These are phyloP conservation scores for Geotrichum ghanense DNA, from an alignment of 805 yeast genomes.

Conservation along the genomic window DNA sequence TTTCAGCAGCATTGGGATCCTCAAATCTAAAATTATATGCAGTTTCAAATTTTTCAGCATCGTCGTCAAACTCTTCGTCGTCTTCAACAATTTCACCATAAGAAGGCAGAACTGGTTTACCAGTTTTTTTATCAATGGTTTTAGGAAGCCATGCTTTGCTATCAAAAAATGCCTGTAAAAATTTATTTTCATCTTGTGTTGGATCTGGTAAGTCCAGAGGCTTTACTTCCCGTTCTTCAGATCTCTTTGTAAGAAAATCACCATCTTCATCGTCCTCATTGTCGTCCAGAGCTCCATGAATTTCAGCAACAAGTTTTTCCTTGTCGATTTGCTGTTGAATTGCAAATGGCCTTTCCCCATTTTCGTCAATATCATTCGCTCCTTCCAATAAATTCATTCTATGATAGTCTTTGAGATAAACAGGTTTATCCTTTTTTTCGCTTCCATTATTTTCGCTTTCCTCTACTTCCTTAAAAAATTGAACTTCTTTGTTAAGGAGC, in stretches of 20 bases:
- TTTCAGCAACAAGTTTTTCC: slow-evolving; percentile 60
- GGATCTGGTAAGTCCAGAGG: slow-evolving; percentile 53
- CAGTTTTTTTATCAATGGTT: slow-evolving; percentile 44
- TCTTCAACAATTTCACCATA: slow-evolving; percentile 34
- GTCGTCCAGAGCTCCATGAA: slow-evolving; percentile 43
- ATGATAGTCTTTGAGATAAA: slow-evolving; percentile 87
- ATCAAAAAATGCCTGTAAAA: slow-evolving; percentile 60
- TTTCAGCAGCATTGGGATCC: slow-evolving; percentile 82
- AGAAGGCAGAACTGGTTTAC: slow-evolving; percentile 28
- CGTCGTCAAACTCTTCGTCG: slow-evolving; percentile 83
- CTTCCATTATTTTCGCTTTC: slow-evolving; percentile 20
- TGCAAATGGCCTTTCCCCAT: slow-evolving; percentile 55
- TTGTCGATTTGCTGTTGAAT: slow-evolving; percentile 69
- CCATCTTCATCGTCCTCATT: slow-evolving; percentile 32
- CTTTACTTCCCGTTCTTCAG: slow-evolving; percentile 38
- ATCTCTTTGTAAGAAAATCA: slow-evolving; percentile 37
- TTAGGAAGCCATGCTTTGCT: slow-evolving; percentile 86
- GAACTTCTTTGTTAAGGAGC: slow-evolving; percentile 54
- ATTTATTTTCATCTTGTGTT: slow-evolving; percentile 49
- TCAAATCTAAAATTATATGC: slow-evolving; percentile 94
- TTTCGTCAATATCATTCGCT: slow-evolving; percentile 41
- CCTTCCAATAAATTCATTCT: slow-evolving; percentile 71
- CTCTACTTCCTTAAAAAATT: slow-evolving; percentile 63
- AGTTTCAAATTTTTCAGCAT: slow-evolving; percentile 81
- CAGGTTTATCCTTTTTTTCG: slow-evolving; percentile 46